Evolutionary conservation across 805 yeast genomes (phyloP).

Genomic region (Sugiyamaella boreocaroliniensis): DNA sequence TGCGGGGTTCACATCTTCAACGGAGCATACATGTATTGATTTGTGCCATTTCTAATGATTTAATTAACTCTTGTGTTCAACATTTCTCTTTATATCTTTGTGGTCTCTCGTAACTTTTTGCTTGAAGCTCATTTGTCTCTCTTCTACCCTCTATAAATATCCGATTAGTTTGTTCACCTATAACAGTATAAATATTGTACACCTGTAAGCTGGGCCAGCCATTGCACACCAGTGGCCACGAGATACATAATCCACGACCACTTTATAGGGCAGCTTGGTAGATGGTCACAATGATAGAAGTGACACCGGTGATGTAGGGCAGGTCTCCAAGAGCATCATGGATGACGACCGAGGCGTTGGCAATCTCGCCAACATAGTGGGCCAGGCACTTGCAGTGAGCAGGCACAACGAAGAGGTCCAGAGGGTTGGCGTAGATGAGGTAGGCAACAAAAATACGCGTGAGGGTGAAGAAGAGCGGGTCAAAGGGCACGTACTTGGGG

Average conservation of each 20-base stretch:
- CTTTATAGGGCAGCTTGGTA: slow-evolving; percentile 29
- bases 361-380: slow-evolving; percentile 9
- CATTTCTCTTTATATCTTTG: no score
- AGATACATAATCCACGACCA: neutral
- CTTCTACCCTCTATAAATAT: no score
- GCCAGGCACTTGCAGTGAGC: slow-evolving; percentile 20
- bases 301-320: slow-evolving; percentile 28
- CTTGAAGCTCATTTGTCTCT: no score
- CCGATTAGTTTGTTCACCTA: no score
- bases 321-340: slow-evolving; percentile 30
- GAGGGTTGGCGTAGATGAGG: slow-evolving; percentile 13
- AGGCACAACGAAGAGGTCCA: slow-evolving; percentile 20
- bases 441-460: slow-evolving; percentile 40
- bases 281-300: slow-evolving; percentile 32
- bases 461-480: slow-evolving; percentile 50
- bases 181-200: no score
- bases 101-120: no score
- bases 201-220: no score
- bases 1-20: no score
- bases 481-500: slow-evolving; percentile 31
- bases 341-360: slow-evolving; percentile 12
- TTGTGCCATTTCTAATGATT: no score
- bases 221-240: neutral
- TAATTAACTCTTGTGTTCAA: no score
- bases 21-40: no score